Conservation (phyloP, 2,329 filamentous ascomycete species). For the Cladobotryum protrusum region DNA sequence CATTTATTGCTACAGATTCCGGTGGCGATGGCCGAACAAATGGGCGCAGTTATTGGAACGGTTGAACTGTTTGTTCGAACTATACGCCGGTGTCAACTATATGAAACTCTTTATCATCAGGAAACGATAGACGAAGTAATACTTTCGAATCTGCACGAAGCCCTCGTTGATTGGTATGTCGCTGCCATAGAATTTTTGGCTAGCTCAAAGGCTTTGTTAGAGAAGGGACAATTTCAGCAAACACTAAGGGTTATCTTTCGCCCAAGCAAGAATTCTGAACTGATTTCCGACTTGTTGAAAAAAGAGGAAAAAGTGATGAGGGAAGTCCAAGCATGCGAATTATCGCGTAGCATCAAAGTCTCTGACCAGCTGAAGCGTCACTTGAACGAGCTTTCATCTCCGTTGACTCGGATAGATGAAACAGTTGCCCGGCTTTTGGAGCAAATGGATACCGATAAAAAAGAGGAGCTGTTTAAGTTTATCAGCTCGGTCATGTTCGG, state of each 20-base stretch:
- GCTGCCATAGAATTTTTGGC: constrained; percentile 1
- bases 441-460: background rate
- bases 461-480: background rate
- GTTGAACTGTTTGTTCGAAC: constrained; percentile 1
- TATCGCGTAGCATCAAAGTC: background rate
- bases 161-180: background rate
- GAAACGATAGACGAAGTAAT: background rate
- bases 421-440: background rate
- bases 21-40: background rate
- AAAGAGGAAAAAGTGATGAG: background rate
- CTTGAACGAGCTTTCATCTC: background rate
- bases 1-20: background rate
- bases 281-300: background rate
- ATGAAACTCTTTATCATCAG: background rate
- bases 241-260: background rate
- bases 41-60: background rate
- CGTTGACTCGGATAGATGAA: background rate
- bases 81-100: constrained; percentile 3
- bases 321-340: background rate
- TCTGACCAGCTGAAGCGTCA: background rate
- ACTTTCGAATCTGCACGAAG: background rate
- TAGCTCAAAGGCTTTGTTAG: background rate
- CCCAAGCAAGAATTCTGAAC: background rate
- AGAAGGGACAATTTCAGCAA: background rate
- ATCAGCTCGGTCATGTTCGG: constrained; percentile 7